Conservation (phyloP, 1,139 yeast species). For the Taiozyma sp. region DNA sequence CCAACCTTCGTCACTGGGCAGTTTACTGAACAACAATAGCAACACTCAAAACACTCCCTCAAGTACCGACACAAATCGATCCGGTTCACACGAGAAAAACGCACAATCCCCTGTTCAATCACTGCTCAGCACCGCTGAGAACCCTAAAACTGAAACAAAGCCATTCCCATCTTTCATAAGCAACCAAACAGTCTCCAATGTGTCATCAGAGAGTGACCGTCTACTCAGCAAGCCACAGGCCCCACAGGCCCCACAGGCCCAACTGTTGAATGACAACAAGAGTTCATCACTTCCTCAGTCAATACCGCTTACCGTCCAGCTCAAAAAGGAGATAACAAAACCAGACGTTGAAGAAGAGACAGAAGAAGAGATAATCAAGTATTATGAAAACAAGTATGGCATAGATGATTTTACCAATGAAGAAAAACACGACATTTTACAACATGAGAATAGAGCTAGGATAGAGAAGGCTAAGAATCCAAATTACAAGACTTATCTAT, state of each 20-base stretch:
- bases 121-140: neutral
- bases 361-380: constrained; percentile 24
- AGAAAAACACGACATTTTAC: constrained; percentile 25
- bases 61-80: neutral
- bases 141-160: neutral
- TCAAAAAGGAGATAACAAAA: constrained; percentile 20
- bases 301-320: constrained; percentile 9
- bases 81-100: neutral
- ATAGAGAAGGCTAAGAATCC: constrained; percentile 23
- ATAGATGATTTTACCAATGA: constrained; percentile 23
- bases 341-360: constrained; percentile 19
- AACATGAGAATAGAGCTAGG: constrained; percentile 24
- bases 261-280: neutral
- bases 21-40: constrained; percentile 11
- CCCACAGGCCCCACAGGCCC: neutral
- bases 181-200: neutral
- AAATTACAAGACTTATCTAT: constrained; percentile 22
- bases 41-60: constrained; percentile 12
- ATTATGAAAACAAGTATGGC: constrained; percentile 23
- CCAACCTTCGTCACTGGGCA: neutral
- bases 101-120: constrained; percentile 4
- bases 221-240: neutral
- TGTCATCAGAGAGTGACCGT: neutral
- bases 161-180: neutral
- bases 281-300: neutral